Conservation (phyloP, 2,329 filamentous ascomycete genomes). For the Exutisphaerella laricina region DNA sequence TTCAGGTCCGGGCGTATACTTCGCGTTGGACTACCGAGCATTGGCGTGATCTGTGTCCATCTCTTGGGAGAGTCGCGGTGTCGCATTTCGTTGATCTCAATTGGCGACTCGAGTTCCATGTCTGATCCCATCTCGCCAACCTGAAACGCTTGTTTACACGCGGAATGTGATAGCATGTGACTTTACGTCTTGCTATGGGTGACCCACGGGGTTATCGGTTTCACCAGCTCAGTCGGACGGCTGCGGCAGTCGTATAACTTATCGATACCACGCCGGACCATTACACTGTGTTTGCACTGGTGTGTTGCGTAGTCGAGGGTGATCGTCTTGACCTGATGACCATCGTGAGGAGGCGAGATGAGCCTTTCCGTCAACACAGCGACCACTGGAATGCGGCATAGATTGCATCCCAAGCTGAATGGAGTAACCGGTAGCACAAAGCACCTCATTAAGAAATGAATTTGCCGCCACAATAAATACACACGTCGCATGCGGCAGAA, state of each 20-base stretch:
- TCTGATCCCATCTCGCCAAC: too few relatives aligned
- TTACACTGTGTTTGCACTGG: too few relatives aligned
- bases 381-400: conserved; percentile 23
- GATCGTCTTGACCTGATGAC: too few relatives aligned
- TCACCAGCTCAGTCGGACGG: too few relatives aligned
- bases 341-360: conserved; percentile 3
- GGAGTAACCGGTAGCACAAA: conserved; percentile 15
- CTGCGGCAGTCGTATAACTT: too few relatives aligned
- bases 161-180: conserved; percentile 8
- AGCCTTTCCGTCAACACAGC: conserved; percentile 16
- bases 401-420: conserved; percentile 14
- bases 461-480: conserved; percentile 37
- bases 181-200: not conserved
- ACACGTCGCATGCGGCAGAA: conserved; percentile 34
- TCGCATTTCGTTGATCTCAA: not conserved
- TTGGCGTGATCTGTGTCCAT: conserved; percentile 30
- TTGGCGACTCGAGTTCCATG: not conserved
- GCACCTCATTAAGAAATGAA: conserved; percentile 23
- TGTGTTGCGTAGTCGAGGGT: too few relatives aligned
- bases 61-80: conserved; percentile 27
- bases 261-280: too few relatives aligned
- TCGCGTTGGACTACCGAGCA: conserved; percentile 30
- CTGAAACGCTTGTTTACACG: conserved; percentile 1
- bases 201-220: too few relatives aligned
- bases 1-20: conserved; percentile 29